Conservation (phyloP, 164 flowering plant genomes). For the Stephania yunnanensis region DNA sequence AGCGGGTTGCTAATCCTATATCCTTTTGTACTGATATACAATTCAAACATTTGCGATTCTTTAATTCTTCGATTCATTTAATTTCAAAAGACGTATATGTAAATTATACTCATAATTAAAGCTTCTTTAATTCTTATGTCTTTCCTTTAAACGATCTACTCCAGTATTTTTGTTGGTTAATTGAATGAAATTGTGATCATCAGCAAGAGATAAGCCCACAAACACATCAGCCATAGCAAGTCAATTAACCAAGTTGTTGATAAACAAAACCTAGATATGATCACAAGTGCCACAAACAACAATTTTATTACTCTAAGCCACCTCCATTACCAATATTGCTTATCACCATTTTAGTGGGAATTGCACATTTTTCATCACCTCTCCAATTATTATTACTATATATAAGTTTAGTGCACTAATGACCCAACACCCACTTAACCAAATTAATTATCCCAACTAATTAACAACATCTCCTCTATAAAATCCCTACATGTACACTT, state of each 20-base stretch:
- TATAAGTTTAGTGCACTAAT: neutral
- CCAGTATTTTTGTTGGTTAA: no score
- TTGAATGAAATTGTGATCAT: no score
- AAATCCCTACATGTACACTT: neutral
- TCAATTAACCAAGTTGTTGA: neutral
- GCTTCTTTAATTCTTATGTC: no score
- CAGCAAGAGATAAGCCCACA: neutral
- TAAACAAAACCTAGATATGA: neutral
- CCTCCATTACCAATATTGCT: neutral
- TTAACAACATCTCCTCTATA: neutral
- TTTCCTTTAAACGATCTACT: no score
- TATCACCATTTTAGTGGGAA: conserved; percentile 1
- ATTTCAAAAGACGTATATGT: no score
- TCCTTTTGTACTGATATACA: no score
- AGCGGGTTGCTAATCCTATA: no score
- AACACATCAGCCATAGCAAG: no score
- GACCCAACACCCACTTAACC: neutral
- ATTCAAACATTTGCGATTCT: no score
- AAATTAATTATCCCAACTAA: neutral
- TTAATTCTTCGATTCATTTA: no score
- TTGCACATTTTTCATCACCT: neutral
- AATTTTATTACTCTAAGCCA: neutral
- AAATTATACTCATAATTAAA: no score
- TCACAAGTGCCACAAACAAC: neutral
- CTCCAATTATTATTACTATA: neutral